Conservation (phyloP, 2,329 filamentous ascomycete species). For the Arthrobotrys conoides region DNA sequence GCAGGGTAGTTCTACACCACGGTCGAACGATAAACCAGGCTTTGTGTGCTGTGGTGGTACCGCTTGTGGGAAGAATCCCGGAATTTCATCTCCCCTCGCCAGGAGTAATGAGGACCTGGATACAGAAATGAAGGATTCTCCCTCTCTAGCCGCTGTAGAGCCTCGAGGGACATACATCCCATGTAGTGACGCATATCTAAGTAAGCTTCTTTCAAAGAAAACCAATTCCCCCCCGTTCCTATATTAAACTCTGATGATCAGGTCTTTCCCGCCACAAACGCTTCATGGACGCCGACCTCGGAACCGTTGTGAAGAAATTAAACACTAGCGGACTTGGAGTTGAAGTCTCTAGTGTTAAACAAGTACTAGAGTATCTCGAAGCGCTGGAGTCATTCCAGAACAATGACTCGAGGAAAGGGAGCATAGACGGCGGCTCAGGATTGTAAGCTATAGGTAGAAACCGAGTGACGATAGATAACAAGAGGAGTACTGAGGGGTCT, state of each 20-base stretch:
- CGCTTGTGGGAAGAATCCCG: conserved; percentile 60
- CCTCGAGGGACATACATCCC: conserved; percentile 63
- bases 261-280: conserved; percentile 63
- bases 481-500: conserved; percentile 15
- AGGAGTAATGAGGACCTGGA: conserved; percentile 12
- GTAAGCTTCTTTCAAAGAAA: conserved; percentile 17
- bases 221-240: not conserved
- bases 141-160: not conserved
- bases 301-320: conserved; percentile 63
- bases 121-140: conserved; percentile 44
- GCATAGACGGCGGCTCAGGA: conserved; percentile 15
- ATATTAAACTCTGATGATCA: conserved; percentile 18
- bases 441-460: conserved; percentile 7
- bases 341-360: conserved; percentile 63
- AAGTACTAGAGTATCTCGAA: conserved; percentile 64
- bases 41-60: conserved; percentile 63
- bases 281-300: conserved; percentile 64
- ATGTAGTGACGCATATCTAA: conserved; percentile 64
- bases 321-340: conserved; percentile 63
- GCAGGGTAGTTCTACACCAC: not conserved
- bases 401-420: conserved; percentile 41
- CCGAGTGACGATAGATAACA: conserved; percentile 12
- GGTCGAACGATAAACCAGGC: conserved; percentile 28
- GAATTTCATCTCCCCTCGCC: conserved; percentile 3
- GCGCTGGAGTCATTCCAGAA: conserved; percentile 59